Percentiles rank a stretch among this genome's conserved stretches.
These are phyloP conservation scores for Patellaria atrata DNA, from an alignment of 495 filamentous ascomycete species.

Conservation along the genomic window DNA sequence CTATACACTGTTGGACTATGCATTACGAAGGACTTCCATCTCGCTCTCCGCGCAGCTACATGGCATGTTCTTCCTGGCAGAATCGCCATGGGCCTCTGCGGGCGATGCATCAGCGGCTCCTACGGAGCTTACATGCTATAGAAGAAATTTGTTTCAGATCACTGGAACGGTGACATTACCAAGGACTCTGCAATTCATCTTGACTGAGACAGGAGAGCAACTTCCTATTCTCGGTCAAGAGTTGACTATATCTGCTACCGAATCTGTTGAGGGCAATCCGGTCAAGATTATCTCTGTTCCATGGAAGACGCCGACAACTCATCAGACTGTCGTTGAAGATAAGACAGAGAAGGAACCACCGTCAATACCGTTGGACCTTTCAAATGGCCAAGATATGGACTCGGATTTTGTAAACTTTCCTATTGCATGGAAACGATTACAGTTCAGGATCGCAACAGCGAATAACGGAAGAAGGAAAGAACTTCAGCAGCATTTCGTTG, in stretches of 20 bases:
- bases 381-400: slow-evolving; percentile 59
- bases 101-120: slow-evolving; percentile 51
- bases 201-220: slow-evolving; percentile 65
- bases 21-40: slow-evolving; percentile 42
- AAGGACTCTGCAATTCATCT: slow-evolving; percentile 51
- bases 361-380: slow-evolving; percentile 59
- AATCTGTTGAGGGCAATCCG: slow-evolving; percentile 74
- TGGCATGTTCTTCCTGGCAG: slow-evolving; percentile 92
- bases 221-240: slow-evolving; percentile 61
- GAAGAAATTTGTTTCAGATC: slow-evolving; percentile 80
- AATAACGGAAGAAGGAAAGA: slow-evolving; percentile 64
- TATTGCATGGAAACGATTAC: slow-evolving; percentile 78
- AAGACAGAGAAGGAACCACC: slow-evolving; percentile 53
- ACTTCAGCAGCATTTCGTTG: slow-evolving; percentile 55
- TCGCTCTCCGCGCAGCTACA: slow-evolving; percentile 71
- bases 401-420: slow-evolving; percentile 67
- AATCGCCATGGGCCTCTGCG: slow-evolving; percentile 55
- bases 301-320: slow-evolving; percentile 73
- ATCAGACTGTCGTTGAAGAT: slow-evolving; percentile 39
- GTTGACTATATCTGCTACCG: slow-evolving; percentile 69
- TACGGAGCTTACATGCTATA: slow-evolving; percentile 81
- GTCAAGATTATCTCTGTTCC: slow-evolving; percentile 89
- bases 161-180: slow-evolving; percentile 69
- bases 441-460: slow-evolving; percentile 85
- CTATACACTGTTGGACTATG: slow-evolving; percentile 56